phyloP scores from a whole-genome alignment of 208 protist species.

The Trypanosoma avium region DNA sequence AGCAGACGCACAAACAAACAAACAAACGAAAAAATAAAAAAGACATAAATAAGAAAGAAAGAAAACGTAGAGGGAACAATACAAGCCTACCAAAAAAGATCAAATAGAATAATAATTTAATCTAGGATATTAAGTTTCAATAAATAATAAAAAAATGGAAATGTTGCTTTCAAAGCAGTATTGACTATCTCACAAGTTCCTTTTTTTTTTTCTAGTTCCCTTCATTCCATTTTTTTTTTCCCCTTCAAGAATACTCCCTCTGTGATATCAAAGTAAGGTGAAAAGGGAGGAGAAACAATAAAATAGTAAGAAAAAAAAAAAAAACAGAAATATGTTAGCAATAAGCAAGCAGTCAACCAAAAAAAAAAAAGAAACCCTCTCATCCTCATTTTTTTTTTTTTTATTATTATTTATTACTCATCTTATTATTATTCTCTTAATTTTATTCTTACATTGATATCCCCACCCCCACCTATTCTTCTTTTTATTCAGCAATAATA shows the following conservation, averaged over 20 bases:
- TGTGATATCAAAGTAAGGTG: too few relatives aligned
- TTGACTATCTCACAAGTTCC: too few relatives aligned
- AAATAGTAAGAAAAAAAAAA: too few relatives aligned
- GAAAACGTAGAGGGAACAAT: slow-evolving; percentile 6
- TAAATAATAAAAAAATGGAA: too few relatives aligned
- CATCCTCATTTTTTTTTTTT: background rate
- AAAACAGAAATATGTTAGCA: too few relatives aligned
- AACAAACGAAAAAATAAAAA: background rate
- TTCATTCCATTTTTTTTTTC: background rate
- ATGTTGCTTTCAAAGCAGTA: too few relatives aligned
- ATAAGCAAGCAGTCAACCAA: too few relatives aligned
- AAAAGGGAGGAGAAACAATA: too few relatives aligned
- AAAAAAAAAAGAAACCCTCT: too few relatives aligned
- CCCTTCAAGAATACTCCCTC: too few relatives aligned
- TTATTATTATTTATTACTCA: background rate
- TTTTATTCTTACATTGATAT: background rate
- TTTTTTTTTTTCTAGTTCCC: background rate
- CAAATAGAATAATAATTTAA: too few relatives aligned
- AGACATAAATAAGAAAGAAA: slow-evolving; percentile 18
- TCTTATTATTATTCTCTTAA: background rate
- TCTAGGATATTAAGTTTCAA: too few relatives aligned
- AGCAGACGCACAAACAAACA: background rate
- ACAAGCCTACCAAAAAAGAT: background rate
- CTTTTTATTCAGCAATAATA: background rate
- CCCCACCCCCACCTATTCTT: background rate